Evolutionary conservation across 768 basidiomycete species (phyloP), one percentile per base, ranked within the genome.

Genomic region (Xerocomellus intermedius): DNA sequence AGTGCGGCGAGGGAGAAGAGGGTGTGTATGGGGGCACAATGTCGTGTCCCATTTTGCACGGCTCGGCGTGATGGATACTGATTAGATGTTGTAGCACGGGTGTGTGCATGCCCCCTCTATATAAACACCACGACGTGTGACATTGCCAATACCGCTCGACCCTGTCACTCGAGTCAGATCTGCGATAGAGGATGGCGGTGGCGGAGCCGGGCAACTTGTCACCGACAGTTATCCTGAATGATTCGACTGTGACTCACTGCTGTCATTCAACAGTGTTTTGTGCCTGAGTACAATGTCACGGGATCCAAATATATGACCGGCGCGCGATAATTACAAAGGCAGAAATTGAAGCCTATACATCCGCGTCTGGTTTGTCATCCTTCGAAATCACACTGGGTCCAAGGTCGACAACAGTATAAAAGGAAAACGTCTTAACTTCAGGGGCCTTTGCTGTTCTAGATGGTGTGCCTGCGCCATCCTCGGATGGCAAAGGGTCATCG

Each of bases 371-470:
- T 49, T 61, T 69, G 50, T 84, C 84, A 45, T 87, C 85, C 53
- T 79, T 79, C 2, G 84, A 79, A 42, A 84, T 75, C 43, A 86
- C 74, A 52, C 93, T 84, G 9, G 75, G 69, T 3, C 93, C 93
- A 16, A 96, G 79, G 64, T 90, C 85, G 16, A 95, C 85, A 5
- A 87, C 84, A 0, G 87, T 89, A 66, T 91, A 94, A 71, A 96
- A 97, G 30, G 89, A 84, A 70, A 96, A 95, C 7, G 88, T 91
- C 74, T 93, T 94, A 62, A 85, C 83, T 67, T 91, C 90, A 3
- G 87, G 83, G 1, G 73, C 67, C 58, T 83, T 82, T 45, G 73
- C 68, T n/a, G 77, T 73, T 39, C 77, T 73, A 16, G 74, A 75
- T 9, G 71, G 73, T n/a, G 72, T 75, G 48, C 62, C 75, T 24